Conservation (phyloP, 805 yeast genomes). For the Clavispora vitiphila region DNA sequence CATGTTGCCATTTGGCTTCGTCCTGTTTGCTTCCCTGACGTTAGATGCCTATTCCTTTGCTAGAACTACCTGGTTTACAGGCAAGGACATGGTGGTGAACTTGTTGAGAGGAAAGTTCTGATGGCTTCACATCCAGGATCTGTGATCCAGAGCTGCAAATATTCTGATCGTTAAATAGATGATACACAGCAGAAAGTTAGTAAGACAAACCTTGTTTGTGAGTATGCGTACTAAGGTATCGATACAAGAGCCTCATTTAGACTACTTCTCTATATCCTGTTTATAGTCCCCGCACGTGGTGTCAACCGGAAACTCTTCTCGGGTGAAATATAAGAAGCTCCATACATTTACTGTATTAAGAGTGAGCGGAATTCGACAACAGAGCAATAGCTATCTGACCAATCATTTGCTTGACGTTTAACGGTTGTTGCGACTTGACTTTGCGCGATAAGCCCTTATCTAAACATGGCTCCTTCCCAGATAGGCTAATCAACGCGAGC, state of each 20-base stretch:
- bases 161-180: background rate
- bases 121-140: background rate
- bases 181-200: background rate
- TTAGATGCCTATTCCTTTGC: conserved; percentile 66
- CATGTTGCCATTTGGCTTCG: conserved; percentile 94
- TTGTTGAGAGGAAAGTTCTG: conserved; percentile 68
- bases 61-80: conserved; percentile 73
- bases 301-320: no score
- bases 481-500: background rate
- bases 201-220: no score
- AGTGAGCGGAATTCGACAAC: no score
- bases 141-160: background rate
- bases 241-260: no score
- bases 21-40: conserved; percentile 75
- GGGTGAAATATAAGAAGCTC: no score
- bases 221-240: no score
- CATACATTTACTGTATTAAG: no score
- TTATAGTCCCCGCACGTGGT: no score
- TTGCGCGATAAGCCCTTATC: background rate
- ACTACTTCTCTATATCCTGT: no score
- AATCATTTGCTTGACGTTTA: background rate
- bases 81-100: conserved; percentile 67
- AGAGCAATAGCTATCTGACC: no score
- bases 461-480: background rate
- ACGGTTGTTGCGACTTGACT: background rate